Conservation (phyloP, 1,284 basidiomycete genomes). For the Ceratobasidium sp. region DNA sequence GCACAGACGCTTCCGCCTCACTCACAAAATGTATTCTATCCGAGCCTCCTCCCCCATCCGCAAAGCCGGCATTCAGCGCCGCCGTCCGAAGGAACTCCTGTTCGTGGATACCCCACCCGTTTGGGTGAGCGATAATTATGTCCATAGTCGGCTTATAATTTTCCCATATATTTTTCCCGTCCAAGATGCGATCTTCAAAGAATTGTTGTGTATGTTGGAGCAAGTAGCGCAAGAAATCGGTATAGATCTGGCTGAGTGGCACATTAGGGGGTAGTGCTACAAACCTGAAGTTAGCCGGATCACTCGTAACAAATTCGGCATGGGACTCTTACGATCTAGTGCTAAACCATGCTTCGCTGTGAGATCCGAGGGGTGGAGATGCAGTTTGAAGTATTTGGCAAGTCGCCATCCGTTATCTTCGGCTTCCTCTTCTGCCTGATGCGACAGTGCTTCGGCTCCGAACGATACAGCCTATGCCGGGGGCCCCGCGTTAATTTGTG, state of each 20-base stretch:
- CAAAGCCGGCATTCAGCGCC: slow-evolving; percentile 18
- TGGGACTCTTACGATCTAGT: neutral
- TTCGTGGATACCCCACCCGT: slow-evolving; percentile 37
- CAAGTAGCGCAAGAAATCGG: slow-evolving; percentile 42
- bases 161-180: slow-evolving; percentile 35
- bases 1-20: slow-evolving; percentile 47
- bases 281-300: neutral
- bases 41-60: neutral
- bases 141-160: slow-evolving; percentile 9
- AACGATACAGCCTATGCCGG: slow-evolving; percentile 33
- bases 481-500: too few species aligned
- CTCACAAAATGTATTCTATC: slow-evolving; percentile 39
- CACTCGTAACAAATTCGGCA: neutral
- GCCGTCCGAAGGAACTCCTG: slow-evolving; percentile 37
- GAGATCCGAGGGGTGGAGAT: slow-evolving; percentile 38
- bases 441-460: slow-evolving; percentile 29
- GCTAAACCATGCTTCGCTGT: neutral
- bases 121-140: slow-evolving; percentile 41
- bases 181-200: slow-evolving; percentile 30
- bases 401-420: slow-evolving; percentile 31
- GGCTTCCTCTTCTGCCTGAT: neutral
- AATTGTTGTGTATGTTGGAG: slow-evolving; percentile 27
- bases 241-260: slow-evolving; percentile 29
- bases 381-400: slow-evolving; percentile 33
- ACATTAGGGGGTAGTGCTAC: slow-evolving; percentile 15